These are phyloP conservation scores for Delonix regia DNA, from an alignment of 306 rosid species.

Conservation along the genomic window DNA sequence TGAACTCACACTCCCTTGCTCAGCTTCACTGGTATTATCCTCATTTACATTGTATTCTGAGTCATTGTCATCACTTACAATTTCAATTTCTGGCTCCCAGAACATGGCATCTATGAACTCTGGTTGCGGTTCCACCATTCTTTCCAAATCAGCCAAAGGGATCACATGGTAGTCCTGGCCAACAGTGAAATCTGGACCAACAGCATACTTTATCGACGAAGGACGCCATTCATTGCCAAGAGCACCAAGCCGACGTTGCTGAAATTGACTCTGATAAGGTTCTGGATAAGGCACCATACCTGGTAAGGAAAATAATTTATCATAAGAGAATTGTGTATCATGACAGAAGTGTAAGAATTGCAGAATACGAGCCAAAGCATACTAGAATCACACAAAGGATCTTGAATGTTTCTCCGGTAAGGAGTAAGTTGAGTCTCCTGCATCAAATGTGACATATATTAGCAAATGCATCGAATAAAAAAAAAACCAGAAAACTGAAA, in stretches of 20 bases:
- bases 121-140: conserved; percentile 72
- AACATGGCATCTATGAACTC: conserved; percentile 76
- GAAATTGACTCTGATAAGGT: conserved; percentile 85
- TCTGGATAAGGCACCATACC: conserved; percentile 92
- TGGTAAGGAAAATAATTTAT: conserved; percentile 38
- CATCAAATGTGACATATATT: conserved; percentile 30
- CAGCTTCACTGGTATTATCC: conserved; percentile 72
- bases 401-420: conserved; percentile 73
- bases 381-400: conserved; percentile 90
- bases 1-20: conserved; percentile 54
- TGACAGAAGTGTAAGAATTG: conserved; percentile 11
- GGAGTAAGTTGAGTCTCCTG: conserved; percentile 87
- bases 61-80: conserved; percentile 70
- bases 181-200: conserved; percentile 65
- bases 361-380: conserved; percentile 42
- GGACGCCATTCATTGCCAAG: conserved; percentile 92
- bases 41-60: conserved; percentile 81
- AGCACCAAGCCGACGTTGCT: conserved; percentile 81
- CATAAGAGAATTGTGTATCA: conserved; percentile 34
- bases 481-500: conserved; percentile 9
- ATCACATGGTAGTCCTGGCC: conserved; percentile 68
- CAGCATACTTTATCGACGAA: conserved; percentile 61
- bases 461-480: conserved; percentile 8
- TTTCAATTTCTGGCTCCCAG: conserved; percentile 85
- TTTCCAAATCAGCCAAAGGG: conserved; percentile 88